These are phyloP conservation scores for Sphaerulina musiva DNA, from an alignment of 2,329 filamentous ascomycete species.

Conservation along the genomic window DNA sequence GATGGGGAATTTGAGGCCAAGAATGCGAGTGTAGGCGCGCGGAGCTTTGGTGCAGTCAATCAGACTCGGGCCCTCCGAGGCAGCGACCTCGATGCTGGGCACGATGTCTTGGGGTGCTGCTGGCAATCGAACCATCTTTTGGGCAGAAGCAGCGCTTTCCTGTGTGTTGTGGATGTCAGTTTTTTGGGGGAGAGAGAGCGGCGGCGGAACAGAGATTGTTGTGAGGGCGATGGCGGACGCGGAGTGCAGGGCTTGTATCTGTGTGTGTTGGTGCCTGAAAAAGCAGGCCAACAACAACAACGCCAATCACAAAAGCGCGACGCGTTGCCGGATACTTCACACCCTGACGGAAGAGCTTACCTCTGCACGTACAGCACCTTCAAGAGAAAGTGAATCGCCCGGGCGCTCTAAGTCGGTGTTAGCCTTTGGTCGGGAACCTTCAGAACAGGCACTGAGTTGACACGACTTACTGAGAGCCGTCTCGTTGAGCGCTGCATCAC, in stretches of 20 bases:
- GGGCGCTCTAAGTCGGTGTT: neutral
- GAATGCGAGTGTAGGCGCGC: slow-evolving; percentile 24
- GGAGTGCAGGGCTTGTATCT: neutral
- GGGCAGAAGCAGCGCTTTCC: neutral
- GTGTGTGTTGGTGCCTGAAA: neutral
- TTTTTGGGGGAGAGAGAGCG: no score
- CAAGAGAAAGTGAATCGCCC: neutral
- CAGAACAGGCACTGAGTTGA: neutral
- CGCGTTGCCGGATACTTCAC: neutral
- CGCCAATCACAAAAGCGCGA: neutral
- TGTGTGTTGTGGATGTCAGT: no score
- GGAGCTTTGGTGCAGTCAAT: slow-evolving; percentile 19
- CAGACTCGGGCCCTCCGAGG: slow-evolving; percentile 1
- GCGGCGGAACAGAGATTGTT: no score
- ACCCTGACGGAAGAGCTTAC: neutral
- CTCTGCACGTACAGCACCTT: slow-evolving; percentile 4
- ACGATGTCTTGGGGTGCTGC: slow-evolving; percentile 1
- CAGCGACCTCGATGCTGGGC: slow-evolving; percentile 9
- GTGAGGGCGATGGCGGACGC: neutral
- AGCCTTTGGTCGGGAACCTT: neutral
- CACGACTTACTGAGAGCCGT: neutral
- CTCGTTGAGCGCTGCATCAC: neutral
- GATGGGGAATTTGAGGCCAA: slow-evolving; percentile 29
- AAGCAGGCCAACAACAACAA: neutral
- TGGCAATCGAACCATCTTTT: slow-evolving; percentile 9